phyloP scores from a whole-genome alignment of 495 filamentous ascomycete genomes.

The Thozetella sp. region DNA sequence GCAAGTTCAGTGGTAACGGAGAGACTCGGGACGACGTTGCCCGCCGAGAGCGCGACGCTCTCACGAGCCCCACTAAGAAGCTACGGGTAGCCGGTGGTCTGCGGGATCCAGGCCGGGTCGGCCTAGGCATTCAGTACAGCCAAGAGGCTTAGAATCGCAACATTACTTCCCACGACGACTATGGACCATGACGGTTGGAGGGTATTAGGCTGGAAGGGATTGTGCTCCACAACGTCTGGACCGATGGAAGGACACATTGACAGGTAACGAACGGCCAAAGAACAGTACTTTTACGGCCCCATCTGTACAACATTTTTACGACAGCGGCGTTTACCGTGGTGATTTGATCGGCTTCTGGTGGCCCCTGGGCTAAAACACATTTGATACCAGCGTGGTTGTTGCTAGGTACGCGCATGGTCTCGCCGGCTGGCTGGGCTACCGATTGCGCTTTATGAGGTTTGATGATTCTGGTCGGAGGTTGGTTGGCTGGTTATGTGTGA shows the following conservation, averaged over 20 bases:
- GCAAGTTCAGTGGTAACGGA: slow-evolving; percentile 52
- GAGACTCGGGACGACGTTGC: slow-evolving; percentile 29
- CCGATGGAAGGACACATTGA: too few relatives aligned
- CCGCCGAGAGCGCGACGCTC: slow-evolving; percentile 19
- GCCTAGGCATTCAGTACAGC: slow-evolving; percentile 63
- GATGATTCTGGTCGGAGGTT: neutral
- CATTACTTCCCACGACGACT: neutral
- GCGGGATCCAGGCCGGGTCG: slow-evolving; percentile 43
- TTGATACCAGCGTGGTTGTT: too few relatives aligned
- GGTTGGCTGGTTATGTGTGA: neutral
- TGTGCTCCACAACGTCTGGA: too few relatives aligned
- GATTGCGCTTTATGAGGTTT: too few relatives aligned
- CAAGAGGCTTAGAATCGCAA: slow-evolving; percentile 19
- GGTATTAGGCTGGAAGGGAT: too few relatives aligned
- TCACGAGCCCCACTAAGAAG: slow-evolving; percentile 59
- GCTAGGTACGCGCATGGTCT: too few relatives aligned
- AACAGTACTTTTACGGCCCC: neutral
- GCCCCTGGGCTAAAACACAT: neutral
- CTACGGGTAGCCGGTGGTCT: slow-evolving; percentile 46
- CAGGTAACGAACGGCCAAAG: too few relatives aligned
- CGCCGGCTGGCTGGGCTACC: too few relatives aligned
- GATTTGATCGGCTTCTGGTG: neutral
- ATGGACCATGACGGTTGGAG: too few relatives aligned
- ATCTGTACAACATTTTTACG: neutral
- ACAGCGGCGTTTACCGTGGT: neutral